Evolutionary conservation across 441 rosid genomes (phyloP).

Genomic region (Aleurites moluccanus): DNA sequence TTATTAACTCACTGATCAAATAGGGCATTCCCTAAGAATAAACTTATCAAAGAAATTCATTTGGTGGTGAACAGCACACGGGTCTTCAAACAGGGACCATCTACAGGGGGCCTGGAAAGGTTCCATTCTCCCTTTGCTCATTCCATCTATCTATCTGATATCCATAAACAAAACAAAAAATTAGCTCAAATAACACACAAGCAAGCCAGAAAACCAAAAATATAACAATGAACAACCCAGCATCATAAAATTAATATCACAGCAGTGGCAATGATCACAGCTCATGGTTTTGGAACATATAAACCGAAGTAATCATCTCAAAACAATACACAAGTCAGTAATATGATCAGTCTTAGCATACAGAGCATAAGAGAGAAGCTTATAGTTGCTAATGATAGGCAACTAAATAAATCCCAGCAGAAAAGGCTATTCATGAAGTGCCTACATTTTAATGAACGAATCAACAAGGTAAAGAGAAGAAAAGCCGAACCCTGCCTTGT

Average conservation of each 20-base stretch:
- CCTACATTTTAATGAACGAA: neutral
- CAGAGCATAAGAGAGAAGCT: neutral
- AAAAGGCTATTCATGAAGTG: neutral
- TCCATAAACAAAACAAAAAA: constrained; percentile 2
- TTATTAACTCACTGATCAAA: constrained; percentile 30
- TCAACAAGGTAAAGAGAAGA: neutral
- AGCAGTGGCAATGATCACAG: neutral
- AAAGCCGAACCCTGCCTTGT: neutral
- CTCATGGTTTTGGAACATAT: neutral
- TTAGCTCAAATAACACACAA: constrained; percentile 4
- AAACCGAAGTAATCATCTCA: neutral
- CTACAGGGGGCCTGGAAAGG: constrained; percentile 96
- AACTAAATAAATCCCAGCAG: neutral
- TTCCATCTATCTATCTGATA: constrained; percentile 82
- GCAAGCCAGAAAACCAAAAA: neutral
- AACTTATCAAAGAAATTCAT: constrained; percentile 24
- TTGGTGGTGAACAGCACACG: constrained; percentile 8
- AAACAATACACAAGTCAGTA: neutral
- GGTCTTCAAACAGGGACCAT: constrained; percentile 23
- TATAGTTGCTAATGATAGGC: neutral
- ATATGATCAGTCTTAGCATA: neutral
- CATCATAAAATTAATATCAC: neutral
- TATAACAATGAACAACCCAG: neutral
- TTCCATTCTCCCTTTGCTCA: constrained; percentile 96
- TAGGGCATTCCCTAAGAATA: constrained; percentile 29